Conservation (phyloP, 2,329 filamentous ascomycete genomes). For the Nannizziopsis arthrosporioides region DNA sequence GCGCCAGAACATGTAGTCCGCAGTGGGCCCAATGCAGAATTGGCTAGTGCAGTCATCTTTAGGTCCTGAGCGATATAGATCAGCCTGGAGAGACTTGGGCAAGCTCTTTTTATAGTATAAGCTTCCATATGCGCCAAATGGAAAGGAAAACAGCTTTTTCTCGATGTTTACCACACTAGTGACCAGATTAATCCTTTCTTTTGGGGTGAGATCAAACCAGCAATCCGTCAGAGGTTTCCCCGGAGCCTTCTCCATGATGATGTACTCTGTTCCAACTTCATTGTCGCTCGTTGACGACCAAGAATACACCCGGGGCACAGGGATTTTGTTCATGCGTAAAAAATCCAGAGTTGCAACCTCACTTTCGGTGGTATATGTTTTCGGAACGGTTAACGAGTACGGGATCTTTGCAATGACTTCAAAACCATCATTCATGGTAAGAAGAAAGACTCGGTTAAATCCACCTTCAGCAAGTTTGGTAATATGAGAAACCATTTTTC, state of each 20-base stretch:
- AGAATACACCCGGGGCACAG: conserved; percentile 24
- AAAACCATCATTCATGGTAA: conserved; percentile 16
- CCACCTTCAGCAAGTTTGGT: conserved; percentile 18
- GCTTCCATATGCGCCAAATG: conserved; percentile 8
- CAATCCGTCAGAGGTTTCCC: conserved; percentile 13
- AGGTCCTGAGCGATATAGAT: too few relatives aligned
- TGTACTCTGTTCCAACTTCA: conserved; percentile 20
- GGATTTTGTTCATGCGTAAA: conserved; percentile 23
- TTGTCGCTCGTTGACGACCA: conserved; percentile 18
- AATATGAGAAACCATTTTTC: conserved; percentile 13
- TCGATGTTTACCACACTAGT: conserved; percentile 12
- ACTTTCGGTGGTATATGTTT: conserved; percentile 20
- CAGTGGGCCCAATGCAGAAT: conserved; percentile 15
- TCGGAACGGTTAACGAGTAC: conserved; percentile 16
- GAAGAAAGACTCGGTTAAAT: conserved; percentile 18
- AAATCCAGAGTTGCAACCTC: conserved; percentile 29
- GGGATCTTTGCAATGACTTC: conserved; percentile 21
- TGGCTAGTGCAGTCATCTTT: conserved; percentile 13
- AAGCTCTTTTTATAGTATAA: conserved; percentile 8
- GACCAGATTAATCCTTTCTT: conserved; percentile 14
- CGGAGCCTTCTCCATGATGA: conserved; percentile 18
- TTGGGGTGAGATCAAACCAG: conserved; percentile 17
- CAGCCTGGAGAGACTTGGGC: background rate
- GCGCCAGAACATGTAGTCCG: conserved; percentile 15
- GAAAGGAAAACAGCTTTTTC: conserved; percentile 8